Conservation (phyloP, 495 filamentous ascomycete genomes). For the Elasticomyces elasticus region DNA sequence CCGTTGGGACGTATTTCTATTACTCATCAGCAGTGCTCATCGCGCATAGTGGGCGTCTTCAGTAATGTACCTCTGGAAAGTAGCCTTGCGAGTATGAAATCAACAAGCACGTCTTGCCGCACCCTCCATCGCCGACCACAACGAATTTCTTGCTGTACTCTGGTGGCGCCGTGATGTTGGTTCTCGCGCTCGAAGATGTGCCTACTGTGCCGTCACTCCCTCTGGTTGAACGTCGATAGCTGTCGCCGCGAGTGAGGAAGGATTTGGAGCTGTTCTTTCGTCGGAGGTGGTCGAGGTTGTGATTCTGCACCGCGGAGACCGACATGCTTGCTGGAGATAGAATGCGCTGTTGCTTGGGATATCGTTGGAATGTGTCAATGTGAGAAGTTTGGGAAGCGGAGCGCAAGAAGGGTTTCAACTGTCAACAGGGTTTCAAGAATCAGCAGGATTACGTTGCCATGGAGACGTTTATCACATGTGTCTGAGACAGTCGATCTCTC, state of each 20-base stretch:
- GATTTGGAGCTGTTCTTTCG: conserved; percentile 31
- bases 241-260: conserved; percentile 22
- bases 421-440: too few species aligned
- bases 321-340: conserved; percentile 20
- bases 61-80: conserved; percentile 75
- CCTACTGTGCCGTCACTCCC: conserved; percentile 74
- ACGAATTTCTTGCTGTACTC: conserved; percentile 98
- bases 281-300: conserved; percentile 36
- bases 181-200: conserved; percentile 61
- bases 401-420: too few species aligned
- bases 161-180: conserved; percentile 76
- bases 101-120: conserved; percentile 95
- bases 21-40: conserved; percentile 6
- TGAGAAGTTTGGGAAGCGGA: too few species aligned
- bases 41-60: background rate
- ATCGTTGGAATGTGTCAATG: conserved; percentile 8
- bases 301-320: conserved; percentile 27
- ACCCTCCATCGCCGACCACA: conserved; percentile 94
- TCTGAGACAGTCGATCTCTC: too few species aligned
- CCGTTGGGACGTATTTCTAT: conserved; percentile 98
- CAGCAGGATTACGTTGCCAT: too few species aligned
- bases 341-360: background rate
- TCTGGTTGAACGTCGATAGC: conserved; percentile 50
- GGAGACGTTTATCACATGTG: too few species aligned
- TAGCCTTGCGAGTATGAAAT: conserved; percentile 97